Evolutionary conservation across 345 rosid species (phyloP).

Genomic region (Populus ilicifolia): DNA sequence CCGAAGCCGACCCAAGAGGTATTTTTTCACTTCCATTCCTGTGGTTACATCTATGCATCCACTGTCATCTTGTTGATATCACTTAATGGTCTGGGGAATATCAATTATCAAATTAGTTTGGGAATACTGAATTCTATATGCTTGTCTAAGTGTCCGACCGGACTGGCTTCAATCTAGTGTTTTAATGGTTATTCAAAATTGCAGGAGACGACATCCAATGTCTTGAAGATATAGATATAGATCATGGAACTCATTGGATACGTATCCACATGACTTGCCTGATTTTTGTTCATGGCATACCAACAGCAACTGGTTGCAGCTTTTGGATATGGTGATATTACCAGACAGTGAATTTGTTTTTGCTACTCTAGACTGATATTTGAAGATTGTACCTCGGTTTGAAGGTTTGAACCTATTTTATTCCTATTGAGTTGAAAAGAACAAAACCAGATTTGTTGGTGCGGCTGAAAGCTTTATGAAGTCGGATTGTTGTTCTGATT

Average conservation of each 20-base stretch:
- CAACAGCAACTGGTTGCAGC: slow-evolving; percentile 21
- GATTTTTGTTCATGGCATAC: slow-evolving; percentile 33
- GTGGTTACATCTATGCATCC: neutral
- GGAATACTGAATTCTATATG: neutral
- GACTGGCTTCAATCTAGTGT: neutral
- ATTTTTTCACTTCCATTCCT: slow-evolving; percentile 11
- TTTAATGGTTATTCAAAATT: slow-evolving; percentile 14
- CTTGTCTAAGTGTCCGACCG: neutral
- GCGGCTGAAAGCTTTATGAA: slow-evolving; percentile 19
- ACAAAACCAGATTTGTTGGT: slow-evolving; percentile 10
- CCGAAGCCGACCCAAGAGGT: slow-evolving; percentile 93
- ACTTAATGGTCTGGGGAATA: neutral
- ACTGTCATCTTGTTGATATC: neutral
- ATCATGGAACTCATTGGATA: slow-evolving; percentile 20
- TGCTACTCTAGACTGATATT: slow-evolving; percentile 22
- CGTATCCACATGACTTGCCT: slow-evolving; percentile 16
- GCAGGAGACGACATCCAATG: slow-evolving; percentile 80
- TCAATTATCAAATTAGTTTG: neutral
- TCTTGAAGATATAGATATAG: slow-evolving; percentile 37
- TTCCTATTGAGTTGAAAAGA: slow-evolving; percentile 28
- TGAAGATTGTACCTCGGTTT: slow-evolving; percentile 17
- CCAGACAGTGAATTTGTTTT: slow-evolving; percentile 16
- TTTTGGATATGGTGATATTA: slow-evolving; percentile 21
- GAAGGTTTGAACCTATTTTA: slow-evolving; percentile 29
- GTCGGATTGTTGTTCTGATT: slow-evolving; percentile 5